Evolutionary conservation across 1,284 basidiomycete genomes (phyloP).

Genomic region (Peniophora sp.): DNA sequence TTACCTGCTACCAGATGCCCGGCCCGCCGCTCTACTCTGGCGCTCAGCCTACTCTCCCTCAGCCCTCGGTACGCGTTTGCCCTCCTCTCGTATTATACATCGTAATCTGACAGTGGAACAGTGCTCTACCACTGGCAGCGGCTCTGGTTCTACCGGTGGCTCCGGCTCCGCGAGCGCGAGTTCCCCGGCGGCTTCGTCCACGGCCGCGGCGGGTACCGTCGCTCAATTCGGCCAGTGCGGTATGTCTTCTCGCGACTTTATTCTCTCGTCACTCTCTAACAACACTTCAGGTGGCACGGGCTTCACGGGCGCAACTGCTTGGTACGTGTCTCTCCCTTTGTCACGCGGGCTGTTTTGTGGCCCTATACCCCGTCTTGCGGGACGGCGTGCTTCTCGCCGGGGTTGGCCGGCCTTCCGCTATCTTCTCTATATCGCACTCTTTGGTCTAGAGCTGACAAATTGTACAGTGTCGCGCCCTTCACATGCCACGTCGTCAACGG

Average conservation of each 20-base stretch:
- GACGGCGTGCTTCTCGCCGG: background rate
- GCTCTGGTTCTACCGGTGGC: background rate
- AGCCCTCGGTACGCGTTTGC: slow-evolving; percentile 4
- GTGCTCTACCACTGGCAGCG: background rate
- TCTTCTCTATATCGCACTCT: background rate
- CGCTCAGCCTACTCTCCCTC: slow-evolving; percentile 12
- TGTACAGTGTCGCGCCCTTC: slow-evolving; percentile 11
- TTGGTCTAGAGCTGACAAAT: background rate
- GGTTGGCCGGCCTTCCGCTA: background rate
- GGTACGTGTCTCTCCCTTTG: slow-evolving; percentile 5
- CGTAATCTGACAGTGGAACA: background rate
- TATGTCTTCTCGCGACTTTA: background rate
- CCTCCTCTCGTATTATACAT: background rate
- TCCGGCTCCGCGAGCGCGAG: slow-evolving; percentile 1
- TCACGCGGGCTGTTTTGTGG: too few relatives aligned
- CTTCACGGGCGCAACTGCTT: slow-evolving; percentile 19
- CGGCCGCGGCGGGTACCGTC: slow-evolving; percentile 13
- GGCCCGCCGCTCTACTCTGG: slow-evolving; percentile 27
- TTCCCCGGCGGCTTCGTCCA: slow-evolving; percentile 7
- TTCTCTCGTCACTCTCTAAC: background rate
- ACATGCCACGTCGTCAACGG: slow-evolving; percentile 20
- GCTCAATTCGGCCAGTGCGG: slow-evolving; percentile 21
- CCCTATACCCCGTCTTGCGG: background rate
- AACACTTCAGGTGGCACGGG: slow-evolving; percentile 15
- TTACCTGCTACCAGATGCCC: slow-evolving; percentile 28